Percentiles rank a stretch among this genome's conserved stretches.
Evolutionary conservation across 441 rosid species (phyloP).

Genomic region (Biscutella laevigata): DNA sequence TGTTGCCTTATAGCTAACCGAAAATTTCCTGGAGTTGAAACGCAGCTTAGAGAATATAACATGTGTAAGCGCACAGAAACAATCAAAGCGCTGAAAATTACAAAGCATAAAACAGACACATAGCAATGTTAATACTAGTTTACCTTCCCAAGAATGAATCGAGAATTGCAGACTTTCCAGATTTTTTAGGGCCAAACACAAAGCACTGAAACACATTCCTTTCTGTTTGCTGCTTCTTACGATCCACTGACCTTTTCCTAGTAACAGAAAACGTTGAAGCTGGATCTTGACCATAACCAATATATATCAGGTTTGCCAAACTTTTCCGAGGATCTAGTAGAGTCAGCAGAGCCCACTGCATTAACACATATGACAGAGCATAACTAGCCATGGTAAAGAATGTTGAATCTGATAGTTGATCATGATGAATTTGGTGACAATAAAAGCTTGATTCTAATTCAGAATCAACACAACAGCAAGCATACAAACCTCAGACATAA

Average conservation of each 20-base stretch:
- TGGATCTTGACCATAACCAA: conserved; percentile 55
- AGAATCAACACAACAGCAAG: conserved; percentile 4
- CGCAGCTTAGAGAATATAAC: conserved; percentile 1
- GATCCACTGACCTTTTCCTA: conserved; percentile 47
- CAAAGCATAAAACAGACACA: conserved; percentile 2
- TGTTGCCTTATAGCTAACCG: conserved; percentile 40
- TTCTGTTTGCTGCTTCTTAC: conserved; percentile 58
- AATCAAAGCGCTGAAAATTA: neutral
- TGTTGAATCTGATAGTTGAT: conserved; percentile 5
- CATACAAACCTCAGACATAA: conserved; percentile 52
- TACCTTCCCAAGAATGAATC: conserved; percentile 63
- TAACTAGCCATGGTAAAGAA: conserved; percentile 12
- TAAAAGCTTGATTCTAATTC: conserved; percentile 1
- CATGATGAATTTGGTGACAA: conserved; percentile 4
- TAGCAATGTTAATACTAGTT: neutral
- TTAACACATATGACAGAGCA: conserved; percentile 21
- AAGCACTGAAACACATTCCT: conserved; percentile 55
- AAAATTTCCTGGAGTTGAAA: conserved; percentile 45
- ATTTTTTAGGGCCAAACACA: conserved; percentile 59
- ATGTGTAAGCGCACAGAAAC: neutral
- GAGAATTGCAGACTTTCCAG: conserved; percentile 59
- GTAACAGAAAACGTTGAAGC: conserved; percentile 48
- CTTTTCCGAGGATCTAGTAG: conserved; percentile 39
- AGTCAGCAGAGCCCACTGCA: conserved; percentile 80
- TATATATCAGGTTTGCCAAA: conserved; percentile 55